These are phyloP conservation scores for Selaginella tamariscina DNA, from an alignment of 75 land plant species.

Conservation along the genomic window DNA sequence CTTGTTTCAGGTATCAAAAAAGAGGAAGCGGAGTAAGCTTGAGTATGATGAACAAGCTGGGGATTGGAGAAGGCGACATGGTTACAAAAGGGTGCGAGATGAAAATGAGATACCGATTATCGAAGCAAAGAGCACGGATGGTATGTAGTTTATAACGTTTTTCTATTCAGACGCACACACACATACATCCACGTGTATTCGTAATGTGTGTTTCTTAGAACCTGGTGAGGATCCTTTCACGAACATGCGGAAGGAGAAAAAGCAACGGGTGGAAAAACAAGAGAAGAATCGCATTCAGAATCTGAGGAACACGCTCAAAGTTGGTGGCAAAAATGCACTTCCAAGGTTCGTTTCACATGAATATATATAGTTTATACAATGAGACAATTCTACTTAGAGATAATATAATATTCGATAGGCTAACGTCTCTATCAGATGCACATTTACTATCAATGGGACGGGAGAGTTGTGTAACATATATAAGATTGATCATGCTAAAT, in stretches of 20 bases:
- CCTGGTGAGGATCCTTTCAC: constrained; percentile 88
- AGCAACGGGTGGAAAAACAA: constrained; percentile 65
- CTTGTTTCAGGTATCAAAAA: constrained; percentile 57
- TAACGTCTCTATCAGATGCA: too few relatives aligned
- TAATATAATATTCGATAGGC: too few relatives aligned
- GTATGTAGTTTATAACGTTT: constrained; percentile 26
- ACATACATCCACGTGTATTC: too few relatives aligned
- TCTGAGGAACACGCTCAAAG: constrained; percentile 75
- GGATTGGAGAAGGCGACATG: constrained; percentile 83
- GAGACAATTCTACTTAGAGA: too few relatives aligned
- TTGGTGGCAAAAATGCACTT: constrained; percentile 52
- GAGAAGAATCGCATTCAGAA: constrained; percentile 73
- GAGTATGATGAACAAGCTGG: constrained; percentile 67
- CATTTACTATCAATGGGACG: too few relatives aligned
- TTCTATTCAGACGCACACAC: neutral
- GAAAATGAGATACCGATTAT: constrained; percentile 76
- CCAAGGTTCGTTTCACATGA: constrained; percentile 57
- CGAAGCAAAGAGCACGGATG: constrained; percentile 79
- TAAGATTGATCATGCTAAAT: too few relatives aligned
- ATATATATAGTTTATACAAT: too few relatives aligned
- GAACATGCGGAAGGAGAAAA: constrained; percentile 51
- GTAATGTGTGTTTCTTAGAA: constrained; percentile 27
- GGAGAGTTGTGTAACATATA: too few relatives aligned
- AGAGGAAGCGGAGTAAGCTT: constrained; percentile 68
- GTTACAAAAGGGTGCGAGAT: constrained; percentile 85